Conservation (phyloP, 495 filamentous ascomycete species). For the Usnea hakonensis region DNA sequence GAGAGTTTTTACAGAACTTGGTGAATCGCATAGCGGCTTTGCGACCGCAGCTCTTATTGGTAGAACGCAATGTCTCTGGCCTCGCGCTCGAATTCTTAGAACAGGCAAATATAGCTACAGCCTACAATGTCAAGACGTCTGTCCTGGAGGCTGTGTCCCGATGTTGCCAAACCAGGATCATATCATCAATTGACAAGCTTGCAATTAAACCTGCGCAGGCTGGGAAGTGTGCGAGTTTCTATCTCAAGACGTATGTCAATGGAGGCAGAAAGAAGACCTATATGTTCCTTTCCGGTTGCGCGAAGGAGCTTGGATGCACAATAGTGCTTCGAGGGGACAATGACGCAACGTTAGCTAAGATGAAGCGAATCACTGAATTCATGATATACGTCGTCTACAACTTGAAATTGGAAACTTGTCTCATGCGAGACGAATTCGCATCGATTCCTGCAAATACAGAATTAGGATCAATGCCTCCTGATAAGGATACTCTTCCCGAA, state of each 20-base stretch:
- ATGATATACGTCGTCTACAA: slow-evolving; percentile 99
- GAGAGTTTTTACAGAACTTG: slow-evolving; percentile 87
- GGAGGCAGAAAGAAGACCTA: slow-evolving; percentile 82
- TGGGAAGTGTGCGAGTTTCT: slow-evolving; percentile 77
- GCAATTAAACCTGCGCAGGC: slow-evolving; percentile 69
- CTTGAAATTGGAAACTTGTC: slow-evolving; percentile 85
- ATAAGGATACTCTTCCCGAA: background rate
- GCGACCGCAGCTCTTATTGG: slow-evolving; percentile 74
- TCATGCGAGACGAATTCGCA: slow-evolving; percentile 94
- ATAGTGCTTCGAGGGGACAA: slow-evolving; percentile 85
- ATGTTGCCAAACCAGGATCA: slow-evolving; percentile 81
- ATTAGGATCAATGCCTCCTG: slow-evolving; percentile 23
- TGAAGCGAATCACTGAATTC: slow-evolving; percentile 95
- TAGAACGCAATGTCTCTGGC: slow-evolving; percentile 84
- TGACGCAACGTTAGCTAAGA: slow-evolving; percentile 56
- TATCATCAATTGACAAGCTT: slow-evolving; percentile 92
- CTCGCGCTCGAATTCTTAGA: slow-evolving; percentile 81
- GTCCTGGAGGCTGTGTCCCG: slow-evolving; percentile 92
- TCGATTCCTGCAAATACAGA: slow-evolving; percentile 63
- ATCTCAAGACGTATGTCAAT: slow-evolving; percentile 90
- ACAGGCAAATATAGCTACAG: slow-evolving; percentile 81
- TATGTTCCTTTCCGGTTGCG: slow-evolving; percentile 87
- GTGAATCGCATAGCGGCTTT: slow-evolving; percentile 86
- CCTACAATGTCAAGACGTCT: slow-evolving; percentile 90
- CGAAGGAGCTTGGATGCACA: slow-evolving; percentile 90